Evolutionary conservation across 1,284 basidiomycete genomes (phyloP).

Genomic region (Pyrrhoderma noxium): DNA sequence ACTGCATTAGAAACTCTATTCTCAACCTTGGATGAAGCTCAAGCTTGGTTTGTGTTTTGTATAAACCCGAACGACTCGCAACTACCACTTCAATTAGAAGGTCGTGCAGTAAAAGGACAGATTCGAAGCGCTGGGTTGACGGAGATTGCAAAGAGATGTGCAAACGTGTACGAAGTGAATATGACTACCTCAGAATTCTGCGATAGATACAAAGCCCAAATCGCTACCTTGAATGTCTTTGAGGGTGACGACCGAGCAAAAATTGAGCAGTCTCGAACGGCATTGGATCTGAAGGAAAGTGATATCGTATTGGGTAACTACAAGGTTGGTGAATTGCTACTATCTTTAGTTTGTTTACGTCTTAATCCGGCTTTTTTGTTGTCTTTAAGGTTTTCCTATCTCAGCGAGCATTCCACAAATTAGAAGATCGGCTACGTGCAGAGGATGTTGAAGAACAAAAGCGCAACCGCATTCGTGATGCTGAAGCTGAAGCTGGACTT

Average conservation of each 20-base stretch:
- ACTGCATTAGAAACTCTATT: constrained; percentile 80
- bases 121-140: constrained; percentile 76
- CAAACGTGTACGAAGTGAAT: constrained; percentile 71
- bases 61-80: constrained; percentile 94
- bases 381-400: constrained; percentile 77
- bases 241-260: constrained; percentile 49
- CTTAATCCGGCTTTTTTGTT: constrained; percentile 5
- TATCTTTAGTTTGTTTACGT: constrained; percentile 8
- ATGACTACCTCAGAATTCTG: constrained; percentile 88
- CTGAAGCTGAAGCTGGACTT: constrained; percentile 69
- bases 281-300: constrained; percentile 58
- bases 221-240: constrained; percentile 38
- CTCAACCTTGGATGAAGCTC: constrained; percentile 84
- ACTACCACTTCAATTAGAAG: constrained; percentile 89
- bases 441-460: constrained; percentile 82
- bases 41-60: constrained; percentile 90
- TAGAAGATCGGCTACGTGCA: constrained; percentile 83
- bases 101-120: constrained; percentile 86
- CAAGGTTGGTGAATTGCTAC: constrained; percentile 46
- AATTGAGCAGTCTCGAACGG: constrained; percentile 53
- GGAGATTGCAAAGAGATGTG: constrained; percentile 68
- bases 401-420: constrained; percentile 78
- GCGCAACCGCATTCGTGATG: constrained; percentile 64
- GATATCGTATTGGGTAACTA: constrained; percentile 77
- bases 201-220: constrained; percentile 66